phyloP scores from a whole-genome alignment of 495 filamentous ascomycete genomes.

The Cryomyces minteri region DNA sequence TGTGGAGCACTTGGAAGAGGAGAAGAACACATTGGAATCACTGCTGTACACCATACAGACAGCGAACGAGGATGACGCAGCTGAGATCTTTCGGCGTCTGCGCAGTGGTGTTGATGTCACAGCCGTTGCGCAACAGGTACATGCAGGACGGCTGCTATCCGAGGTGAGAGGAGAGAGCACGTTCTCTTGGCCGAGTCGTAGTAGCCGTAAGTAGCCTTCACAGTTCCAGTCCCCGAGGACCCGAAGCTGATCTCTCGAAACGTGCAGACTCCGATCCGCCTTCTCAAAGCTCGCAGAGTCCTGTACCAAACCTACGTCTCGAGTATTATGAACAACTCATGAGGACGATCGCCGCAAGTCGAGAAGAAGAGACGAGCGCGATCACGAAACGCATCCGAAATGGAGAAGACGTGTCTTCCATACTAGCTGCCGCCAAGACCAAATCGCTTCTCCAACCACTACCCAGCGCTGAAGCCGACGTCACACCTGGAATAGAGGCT shows the following conservation, averaged over 20 bases:
- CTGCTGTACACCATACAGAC: conserved; percentile 3
- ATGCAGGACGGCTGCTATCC: background rate
- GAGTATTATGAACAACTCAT: conserved; percentile 4
- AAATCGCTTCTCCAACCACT: background rate
- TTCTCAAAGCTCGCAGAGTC: too few relatives aligned
- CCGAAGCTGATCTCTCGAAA: too few relatives aligned
- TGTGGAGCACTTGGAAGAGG: conserved; percentile 5
- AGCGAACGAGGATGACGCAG: conserved; percentile 1
- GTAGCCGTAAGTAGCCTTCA: too few relatives aligned
- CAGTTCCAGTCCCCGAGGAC: too few relatives aligned
- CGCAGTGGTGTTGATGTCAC: background rate
- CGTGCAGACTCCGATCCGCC: too few relatives aligned
- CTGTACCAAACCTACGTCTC: background rate
- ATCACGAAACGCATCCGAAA: conserved; percentile 1
- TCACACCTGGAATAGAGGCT: background rate
- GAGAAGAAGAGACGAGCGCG: background rate
- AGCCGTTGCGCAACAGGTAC: background rate
- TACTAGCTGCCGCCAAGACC: background rate
- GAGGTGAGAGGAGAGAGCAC: too few relatives aligned
- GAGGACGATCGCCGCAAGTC: background rate
- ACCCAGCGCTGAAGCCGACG: background rate
- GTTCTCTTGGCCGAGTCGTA: too few relatives aligned
- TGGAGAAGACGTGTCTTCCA: background rate
- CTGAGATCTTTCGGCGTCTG: conserved; percentile 1
- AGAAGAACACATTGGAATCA: conserved; percentile 3